Conservation (phyloP, 164 flowering plant genomes). For the Pachysandra terminalis region DNA sequence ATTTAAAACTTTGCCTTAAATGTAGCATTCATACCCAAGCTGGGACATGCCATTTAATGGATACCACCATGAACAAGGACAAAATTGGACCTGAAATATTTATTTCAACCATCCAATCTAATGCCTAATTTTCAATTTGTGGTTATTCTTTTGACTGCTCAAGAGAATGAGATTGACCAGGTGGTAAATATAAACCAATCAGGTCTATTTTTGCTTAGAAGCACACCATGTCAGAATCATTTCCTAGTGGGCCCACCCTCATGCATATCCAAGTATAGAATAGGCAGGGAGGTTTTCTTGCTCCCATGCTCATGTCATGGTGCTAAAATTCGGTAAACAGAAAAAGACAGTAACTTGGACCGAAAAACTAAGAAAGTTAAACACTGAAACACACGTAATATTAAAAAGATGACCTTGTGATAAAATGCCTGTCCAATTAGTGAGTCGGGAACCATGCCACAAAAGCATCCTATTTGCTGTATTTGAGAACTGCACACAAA, state of each 20-base stretch:
- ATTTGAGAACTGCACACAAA: conserved; percentile 51
- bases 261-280: not conserved
- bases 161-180: not conserved
- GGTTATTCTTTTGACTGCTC: not conserved
- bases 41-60: not conserved
- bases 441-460: conserved; percentile 98
- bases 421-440: conserved; percentile 94
- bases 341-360: not conserved
- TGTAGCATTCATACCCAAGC: not conserved
- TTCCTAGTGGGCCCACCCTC: not conserved
- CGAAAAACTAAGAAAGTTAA: not conserved
- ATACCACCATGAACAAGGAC: not conserved
- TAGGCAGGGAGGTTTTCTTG: not conserved
- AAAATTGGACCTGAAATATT: not conserved
- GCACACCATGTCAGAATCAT: not conserved
- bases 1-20: too few relatives aligned
- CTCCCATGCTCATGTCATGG: not conserved
- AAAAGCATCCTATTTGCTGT: conserved; percentile 79
- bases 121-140: not conserved
- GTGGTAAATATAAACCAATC: not conserved
- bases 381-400: not conserved
- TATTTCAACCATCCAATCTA: not conserved
- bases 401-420: conserved; percentile 61
- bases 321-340: not conserved
- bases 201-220: not conserved